These are phyloP conservation scores for Bryopsis sp. DNA, from an alignment of 139 green algal species.

Conservation along the genomic window DNA sequence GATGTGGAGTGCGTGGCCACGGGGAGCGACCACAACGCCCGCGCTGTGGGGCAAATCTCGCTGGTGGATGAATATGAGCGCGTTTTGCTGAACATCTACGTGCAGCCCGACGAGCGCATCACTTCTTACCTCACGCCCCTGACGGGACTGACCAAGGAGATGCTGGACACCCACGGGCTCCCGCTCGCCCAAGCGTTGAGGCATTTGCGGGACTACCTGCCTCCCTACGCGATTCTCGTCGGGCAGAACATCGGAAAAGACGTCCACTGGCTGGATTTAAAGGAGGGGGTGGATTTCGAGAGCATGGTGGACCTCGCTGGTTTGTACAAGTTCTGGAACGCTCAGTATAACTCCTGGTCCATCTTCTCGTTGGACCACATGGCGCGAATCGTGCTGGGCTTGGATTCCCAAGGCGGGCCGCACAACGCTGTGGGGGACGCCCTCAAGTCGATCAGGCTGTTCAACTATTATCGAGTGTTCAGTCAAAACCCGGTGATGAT, in stretches of 20 bases:
- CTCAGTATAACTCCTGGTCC: constrained; percentile 47
- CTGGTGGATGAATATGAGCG: constrained; percentile 72
- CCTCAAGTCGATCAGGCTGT: constrained; percentile 80
- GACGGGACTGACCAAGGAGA: constrained; percentile 49
- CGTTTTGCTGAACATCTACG: constrained; percentile 67
- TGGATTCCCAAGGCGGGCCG: constrained; percentile 25
- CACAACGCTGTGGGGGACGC: constrained; percentile 59
- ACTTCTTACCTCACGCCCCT: constrained; percentile 77
- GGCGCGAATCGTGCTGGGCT: constrained; percentile 61
- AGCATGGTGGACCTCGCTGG: constrained; percentile 68
- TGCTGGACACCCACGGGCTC: constrained; percentile 57
- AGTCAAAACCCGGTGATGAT: constrained; percentile 33
- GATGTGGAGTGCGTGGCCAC: constrained; percentile 90
- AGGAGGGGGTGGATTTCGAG: constrained; percentile 69
- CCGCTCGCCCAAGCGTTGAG: constrained; percentile 49
- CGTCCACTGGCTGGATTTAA: constrained; percentile 75
- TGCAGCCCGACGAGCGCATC: constrained; percentile 53
- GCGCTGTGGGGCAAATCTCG: constrained; percentile 69
- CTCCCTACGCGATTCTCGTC: constrained; percentile 54
- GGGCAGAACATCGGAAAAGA: constrained; percentile 83
- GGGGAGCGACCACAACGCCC: constrained; percentile 68
- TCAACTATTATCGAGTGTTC: constrained; percentile 60
- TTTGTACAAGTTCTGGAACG: constrained; percentile 77
- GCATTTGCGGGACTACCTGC: constrained; percentile 31
- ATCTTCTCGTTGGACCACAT: constrained; percentile 69